Conservation (phyloP, 176 grass and related monocot genomes). For the Oryza meyeriana region DNA sequence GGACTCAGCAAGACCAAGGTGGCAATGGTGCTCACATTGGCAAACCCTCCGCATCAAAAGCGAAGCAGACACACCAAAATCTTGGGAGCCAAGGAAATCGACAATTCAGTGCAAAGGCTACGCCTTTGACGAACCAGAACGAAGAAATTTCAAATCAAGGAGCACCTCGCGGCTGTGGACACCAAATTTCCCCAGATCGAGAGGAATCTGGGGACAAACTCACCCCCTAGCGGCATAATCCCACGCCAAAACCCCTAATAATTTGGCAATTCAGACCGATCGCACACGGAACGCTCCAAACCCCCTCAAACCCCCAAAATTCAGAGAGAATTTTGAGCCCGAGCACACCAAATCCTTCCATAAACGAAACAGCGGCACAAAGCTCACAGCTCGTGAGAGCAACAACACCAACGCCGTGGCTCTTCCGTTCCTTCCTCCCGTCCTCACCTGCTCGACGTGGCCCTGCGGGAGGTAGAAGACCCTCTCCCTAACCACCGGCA, state of each 20-base stretch:
- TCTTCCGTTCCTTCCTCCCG: background rate
- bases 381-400: background rate
- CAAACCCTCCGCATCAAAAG: background rate
- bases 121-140: background rate
- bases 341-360: background rate
- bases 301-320: background rate
- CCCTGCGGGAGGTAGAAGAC: slow-evolving; percentile 96
- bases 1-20: background rate
- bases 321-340: background rate
- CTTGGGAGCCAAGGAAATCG: background rate
- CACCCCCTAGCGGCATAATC: background rate
- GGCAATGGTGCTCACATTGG: background rate
- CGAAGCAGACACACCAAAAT: background rate
- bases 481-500: slow-evolving; percentile 57
- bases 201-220: background rate
- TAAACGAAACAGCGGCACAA: background rate
- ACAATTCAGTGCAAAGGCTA: background rate
- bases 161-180: background rate
- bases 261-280: slow-evolving; percentile 5
- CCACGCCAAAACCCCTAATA: slow-evolving; percentile 29
- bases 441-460: slow-evolving; percentile 79
- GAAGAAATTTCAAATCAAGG: slow-evolving; percentile 12
- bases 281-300: background rate
- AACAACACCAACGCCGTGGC: background rate
- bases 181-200: background rate